phyloP scores from a whole-genome alignment of 1,284 basidiomycete species.

The Heterobasidion parviporum region DNA sequence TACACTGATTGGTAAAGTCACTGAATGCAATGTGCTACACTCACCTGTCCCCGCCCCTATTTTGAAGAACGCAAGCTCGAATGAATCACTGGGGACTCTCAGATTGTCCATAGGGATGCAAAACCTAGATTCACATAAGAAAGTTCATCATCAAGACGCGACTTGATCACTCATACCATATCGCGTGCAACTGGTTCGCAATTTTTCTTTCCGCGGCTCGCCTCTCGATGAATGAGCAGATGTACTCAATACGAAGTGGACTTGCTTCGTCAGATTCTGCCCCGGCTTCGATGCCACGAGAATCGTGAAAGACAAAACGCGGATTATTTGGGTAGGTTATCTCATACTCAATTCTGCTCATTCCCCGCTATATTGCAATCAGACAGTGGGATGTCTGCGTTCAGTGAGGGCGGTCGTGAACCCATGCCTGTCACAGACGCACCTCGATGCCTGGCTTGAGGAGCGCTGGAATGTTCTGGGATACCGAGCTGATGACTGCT shows the following conservation, averaged over 20 bases:
- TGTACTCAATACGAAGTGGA: neutral
- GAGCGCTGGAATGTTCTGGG: neutral
- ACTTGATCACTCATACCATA: neutral
- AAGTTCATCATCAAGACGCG: neutral
- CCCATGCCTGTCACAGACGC: neutral
- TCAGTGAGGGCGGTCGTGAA: neutral
- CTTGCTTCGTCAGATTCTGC: neutral
- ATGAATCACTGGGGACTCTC: neutral
- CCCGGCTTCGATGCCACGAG: neutral
- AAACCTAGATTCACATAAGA: neutral
- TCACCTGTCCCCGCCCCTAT: neutral
- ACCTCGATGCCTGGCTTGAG: neutral
- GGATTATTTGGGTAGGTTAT: neutral
- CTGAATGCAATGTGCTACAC: neutral
- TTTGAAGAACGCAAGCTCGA: neutral
- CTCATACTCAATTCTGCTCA: neutral
- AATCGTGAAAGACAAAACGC: neutral
- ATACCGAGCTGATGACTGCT: neutral
- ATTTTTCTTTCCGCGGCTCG: neutral
- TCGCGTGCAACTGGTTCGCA: neutral
- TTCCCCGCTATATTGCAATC: neutral
- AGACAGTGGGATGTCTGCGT: neutral
- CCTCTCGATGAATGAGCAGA: neutral
- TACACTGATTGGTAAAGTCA: neutral
- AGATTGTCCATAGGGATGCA: neutral